Evolutionary conservation across 1,284 basidiomycete species (phyloP).

Genomic region (Coniferiporia sulphurascens): DNA sequence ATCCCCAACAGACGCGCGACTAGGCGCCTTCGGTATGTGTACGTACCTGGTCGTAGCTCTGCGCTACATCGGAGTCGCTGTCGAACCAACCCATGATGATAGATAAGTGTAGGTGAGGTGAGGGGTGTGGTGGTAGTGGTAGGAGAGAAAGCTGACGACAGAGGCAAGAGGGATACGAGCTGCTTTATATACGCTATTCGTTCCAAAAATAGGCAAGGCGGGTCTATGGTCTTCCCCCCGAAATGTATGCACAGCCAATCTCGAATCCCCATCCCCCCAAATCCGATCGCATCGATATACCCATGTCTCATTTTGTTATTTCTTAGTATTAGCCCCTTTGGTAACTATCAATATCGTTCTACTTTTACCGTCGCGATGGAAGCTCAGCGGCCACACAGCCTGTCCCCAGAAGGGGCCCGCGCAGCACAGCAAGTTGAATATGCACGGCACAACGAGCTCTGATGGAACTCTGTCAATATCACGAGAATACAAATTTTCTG

Average conservation of each 20-base stretch:
- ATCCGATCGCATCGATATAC: too few species aligned
- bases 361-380: too few species aligned
- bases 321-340: too few species aligned
- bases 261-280: too few species aligned
- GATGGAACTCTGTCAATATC: too few species aligned
- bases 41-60: slow-evolving; percentile 42
- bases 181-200: background rate
- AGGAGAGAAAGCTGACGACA: background rate
- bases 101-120: background rate
- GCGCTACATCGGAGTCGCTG: slow-evolving; percentile 43
- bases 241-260: background rate
- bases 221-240: background rate
- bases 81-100: slow-evolving; percentile 51
- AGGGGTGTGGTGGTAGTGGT: background rate
- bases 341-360: too few species aligned
- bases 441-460: too few species aligned
- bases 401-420: too few species aligned
- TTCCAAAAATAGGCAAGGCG: background rate
- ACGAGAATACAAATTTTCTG: too few species aligned
- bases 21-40: background rate
- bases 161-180: background rate
- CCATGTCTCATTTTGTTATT: too few species aligned
- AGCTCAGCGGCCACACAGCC: too few species aligned
- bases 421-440: too few species aligned
- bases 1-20: background rate